phyloP scores from a whole-genome alignment of 108 stramenopile genomes.

The Cyclotella sp. region DNA sequence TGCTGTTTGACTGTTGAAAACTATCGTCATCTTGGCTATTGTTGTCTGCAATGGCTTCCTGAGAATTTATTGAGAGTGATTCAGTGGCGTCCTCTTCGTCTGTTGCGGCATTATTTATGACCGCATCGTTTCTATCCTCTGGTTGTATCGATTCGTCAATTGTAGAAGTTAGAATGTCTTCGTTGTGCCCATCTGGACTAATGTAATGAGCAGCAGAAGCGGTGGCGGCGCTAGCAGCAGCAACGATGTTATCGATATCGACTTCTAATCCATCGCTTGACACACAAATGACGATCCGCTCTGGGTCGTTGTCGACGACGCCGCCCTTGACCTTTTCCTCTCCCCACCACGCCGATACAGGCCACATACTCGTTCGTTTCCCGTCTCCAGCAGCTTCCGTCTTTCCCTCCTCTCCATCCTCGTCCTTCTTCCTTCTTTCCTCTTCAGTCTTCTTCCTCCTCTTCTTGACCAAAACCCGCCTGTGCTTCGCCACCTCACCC shows the following conservation, averaged over 20 bases:
- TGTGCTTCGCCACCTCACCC: constrained; percentile 17
- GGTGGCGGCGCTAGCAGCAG: not conserved
- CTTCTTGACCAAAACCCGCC: constrained; percentile 14
- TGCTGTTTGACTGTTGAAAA: not conserved
- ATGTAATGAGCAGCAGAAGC: not conserved
- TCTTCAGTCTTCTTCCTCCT: constrained; percentile 12
- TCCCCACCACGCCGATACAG: constrained; percentile 11
- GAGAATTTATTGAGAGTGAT: not conserved
- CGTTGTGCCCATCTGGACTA: not conserved
- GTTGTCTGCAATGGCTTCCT: not conserved
- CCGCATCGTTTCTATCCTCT: too few species aligned
- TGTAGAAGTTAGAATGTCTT: not conserved
- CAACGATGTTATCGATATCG: constrained; percentile 15
- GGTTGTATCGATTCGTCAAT: too few species aligned
- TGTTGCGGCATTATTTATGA: not conserved
- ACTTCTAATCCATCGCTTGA: constrained; percentile 15
- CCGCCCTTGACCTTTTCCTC: constrained; percentile 17
- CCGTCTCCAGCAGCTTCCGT: not conserved
- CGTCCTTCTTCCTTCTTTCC: not conserved
- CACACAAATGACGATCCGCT: constrained; percentile 16
- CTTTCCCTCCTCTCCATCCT: not conserved
- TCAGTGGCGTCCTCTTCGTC: not conserved
- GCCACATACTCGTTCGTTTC: not conserved
- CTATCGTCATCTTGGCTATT: not conserved
- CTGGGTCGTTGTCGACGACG: not conserved